Evolutionary conservation across 345 rosid genomes (phyloP), one percentile per base, ranked within the genome.

Genomic region (Moricandia arvensis): DNA sequence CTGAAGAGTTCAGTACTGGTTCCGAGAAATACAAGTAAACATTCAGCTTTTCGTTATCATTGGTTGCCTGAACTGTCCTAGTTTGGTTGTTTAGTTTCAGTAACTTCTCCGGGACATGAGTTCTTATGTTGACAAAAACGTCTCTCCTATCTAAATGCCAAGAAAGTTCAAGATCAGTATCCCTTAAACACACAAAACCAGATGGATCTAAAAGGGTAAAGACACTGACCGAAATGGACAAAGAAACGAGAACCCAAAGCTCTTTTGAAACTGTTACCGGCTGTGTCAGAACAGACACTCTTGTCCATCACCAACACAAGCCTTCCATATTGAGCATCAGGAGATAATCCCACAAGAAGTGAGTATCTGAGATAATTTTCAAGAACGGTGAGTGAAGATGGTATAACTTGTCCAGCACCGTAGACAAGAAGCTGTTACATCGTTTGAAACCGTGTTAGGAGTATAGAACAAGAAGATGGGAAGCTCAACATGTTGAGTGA

Each of bases 1-100:
- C 61, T 5, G 97, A 85, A 54, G 97, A 85, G 73, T 91, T 94
- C 38, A 86, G 79, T 77, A 94, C 68, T n/a, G 96, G 90, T 75
- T 80, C 74, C 3, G 98, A 89, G 80, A 94, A 94, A 83, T 91
- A 90, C 76, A 94, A 73, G 71, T 80, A 90, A 76, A 87, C 82
- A 82, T 87, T 90, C 41, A 94, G 75, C 66, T 90, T 83, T 60
- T 81, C 69, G 59, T 80, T 30, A 38, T 84, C 71, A 77, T 88
- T 91, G 53, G 97, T 94, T 83, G 97, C 96, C 83, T 85, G 91
- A 63, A 91, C 96, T 0, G 84, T 86, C 80, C 98, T 89, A 8
- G 81, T 83, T 80, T 84, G 82, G 64, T 77, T 71, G 54, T 85
- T 74, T 70, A 94, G 87, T 77, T 84, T 81, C 76, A 94, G 89